These are phyloP conservation scores for Heimioporus sp. DNA, from an alignment of 768 basidiomycete species.

Conservation along the genomic window DNA sequence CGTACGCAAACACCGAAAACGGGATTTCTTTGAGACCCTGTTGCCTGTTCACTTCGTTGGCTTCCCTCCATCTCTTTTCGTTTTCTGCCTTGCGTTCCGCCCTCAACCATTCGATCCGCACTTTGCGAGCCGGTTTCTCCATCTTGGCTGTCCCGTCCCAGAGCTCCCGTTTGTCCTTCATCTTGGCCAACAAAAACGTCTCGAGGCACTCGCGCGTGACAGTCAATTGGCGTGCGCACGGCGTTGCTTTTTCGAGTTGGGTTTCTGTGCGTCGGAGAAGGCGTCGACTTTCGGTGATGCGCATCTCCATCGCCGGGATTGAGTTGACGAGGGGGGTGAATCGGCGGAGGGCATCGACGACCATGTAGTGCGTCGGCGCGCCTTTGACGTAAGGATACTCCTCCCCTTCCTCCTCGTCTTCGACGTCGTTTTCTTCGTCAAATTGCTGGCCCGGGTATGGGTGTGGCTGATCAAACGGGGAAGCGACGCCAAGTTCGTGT, in stretches of 20 bases:
- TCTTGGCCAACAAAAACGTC: conserved; percentile 20
- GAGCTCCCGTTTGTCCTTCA: conserved; percentile 30
- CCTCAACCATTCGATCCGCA: conserved; percentile 25
- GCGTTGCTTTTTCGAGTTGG: conserved; percentile 12
- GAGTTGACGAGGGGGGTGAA: conserved; percentile 23
- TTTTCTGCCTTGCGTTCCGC: conserved; percentile 16
- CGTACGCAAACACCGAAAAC: conserved; percentile 24
- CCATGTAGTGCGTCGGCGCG: conserved; percentile 21
- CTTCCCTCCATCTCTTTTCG: conserved; percentile 19
- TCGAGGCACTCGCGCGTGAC: conserved; percentile 28
- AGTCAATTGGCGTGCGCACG: conserved; percentile 18
- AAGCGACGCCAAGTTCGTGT: neutral
- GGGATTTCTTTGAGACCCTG: conserved; percentile 14
- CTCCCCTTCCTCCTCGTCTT: neutral
- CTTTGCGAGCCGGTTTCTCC: conserved; percentile 20
- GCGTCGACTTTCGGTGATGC: conserved; percentile 17
- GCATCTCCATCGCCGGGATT: conserved; percentile 16
- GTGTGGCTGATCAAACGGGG: neutral
- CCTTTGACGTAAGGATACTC: conserved; percentile 5
- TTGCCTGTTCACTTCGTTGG: conserved; percentile 10
- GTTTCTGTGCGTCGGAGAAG: conserved; percentile 17
- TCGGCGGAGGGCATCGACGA: conserved; percentile 28
- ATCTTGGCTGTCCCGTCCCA: conserved; percentile 32
- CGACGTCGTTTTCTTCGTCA: conserved; percentile 3
- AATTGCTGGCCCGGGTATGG: neutral